Base-by-base conservation (phyloP, 768 basidiomycete species). In the Amanita pallidorosea region DNA sequence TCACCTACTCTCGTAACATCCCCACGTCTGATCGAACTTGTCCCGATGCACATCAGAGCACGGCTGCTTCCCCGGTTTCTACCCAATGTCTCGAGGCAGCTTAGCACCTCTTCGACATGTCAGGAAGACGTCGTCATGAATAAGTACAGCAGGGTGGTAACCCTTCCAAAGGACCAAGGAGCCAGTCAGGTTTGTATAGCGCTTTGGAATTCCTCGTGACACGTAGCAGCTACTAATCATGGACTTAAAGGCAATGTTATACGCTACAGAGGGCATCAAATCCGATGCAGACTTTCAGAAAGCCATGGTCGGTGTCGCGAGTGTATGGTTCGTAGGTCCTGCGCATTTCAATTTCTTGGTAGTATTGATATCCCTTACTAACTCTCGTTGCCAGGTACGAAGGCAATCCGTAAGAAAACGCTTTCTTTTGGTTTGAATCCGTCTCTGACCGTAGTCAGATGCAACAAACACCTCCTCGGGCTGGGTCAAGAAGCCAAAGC, bases 281-380 rank as follows among this genome's bases (percentile, higher is more conserved):
- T 68, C 59, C 13, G 87, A 95, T 56, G 76, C 73, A 2, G 96
- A 99, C 70, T 87, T 99, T 55, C 72, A 88, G 61, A 97, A 95
- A 65, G 83, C 94, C 41, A 97, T 98, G 94, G 88, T 99, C 51
- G 96, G 96, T 45, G 82, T 99, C 23, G 96, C 83, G 8, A 95
- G 92, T 57, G 87, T 99, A 33, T 99, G 96, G 96, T 93, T 62
- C 64, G 84, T 70, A n/a, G n/a, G n/a, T n/a, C n/a, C 49, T 42
- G 42, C 13, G 45, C 33, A 18, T 35, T 43, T 37, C 37, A 56
- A 33, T 55, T n/a, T 27, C 27, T 27, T 4, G 5, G 27, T n/a
- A n/a, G n/a, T n/a, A n/a, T n/a, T n/a, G n/a, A n/a, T 27, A 5
- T 27, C 27, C 27, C 4, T 27, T 27, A 27, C 43, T 45, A 27